Base-by-base conservation (phyloP, 148 eudicot genomes). In the Cornus florida region DNA sequence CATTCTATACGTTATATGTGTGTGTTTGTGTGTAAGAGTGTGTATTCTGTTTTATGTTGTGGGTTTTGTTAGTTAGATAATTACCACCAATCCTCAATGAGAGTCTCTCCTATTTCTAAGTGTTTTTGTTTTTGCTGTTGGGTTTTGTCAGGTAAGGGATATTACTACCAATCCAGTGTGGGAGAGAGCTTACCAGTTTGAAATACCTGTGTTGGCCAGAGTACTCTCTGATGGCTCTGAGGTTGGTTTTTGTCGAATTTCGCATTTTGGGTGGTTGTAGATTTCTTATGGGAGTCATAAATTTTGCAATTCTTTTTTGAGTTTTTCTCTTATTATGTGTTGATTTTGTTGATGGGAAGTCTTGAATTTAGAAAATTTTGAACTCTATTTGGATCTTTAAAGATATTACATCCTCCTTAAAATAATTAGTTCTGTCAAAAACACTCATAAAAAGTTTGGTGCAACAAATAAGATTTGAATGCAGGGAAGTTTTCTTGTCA, bases 101-200 rank as follows among this genome's bases (percentile, higher is more conserved):
- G 57, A 50, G 2, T 50, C 57, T 50, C 57, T 50, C 57, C 8
- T 28, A 28, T 28, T 28, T 28, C 28, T 28, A 2, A 4, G 59
- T 53, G 17, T 53, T 12, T 3, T 14, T 68, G 39, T 24, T 50
- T 82, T 43, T 79, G 39, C 62, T 57, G 76, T 78, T 76, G 53
- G 50, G 60, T 68, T 53, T 57, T 71, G 48, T 70, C 82, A 94
- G 97, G 64, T 95, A 11, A 95, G 98, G 73, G 98, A 95, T 86
- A 95, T 95, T 66, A 93, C 91, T 3, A 90, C 90, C 20, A 95
- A 93, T 86, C 90, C 94, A 7, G 94, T 88, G n/a, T 95, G 98
- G 98, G 97, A 95, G 82, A 93, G 65, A 84, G 97, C 94, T 73
- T 95, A 91, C 80, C 96, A 93, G 84, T 95, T 89, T 77, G 97